Evolutionary conservation across 2,329 filamentous ascomycete species (phyloP).

Genomic region (Fusarium sp.): DNA sequence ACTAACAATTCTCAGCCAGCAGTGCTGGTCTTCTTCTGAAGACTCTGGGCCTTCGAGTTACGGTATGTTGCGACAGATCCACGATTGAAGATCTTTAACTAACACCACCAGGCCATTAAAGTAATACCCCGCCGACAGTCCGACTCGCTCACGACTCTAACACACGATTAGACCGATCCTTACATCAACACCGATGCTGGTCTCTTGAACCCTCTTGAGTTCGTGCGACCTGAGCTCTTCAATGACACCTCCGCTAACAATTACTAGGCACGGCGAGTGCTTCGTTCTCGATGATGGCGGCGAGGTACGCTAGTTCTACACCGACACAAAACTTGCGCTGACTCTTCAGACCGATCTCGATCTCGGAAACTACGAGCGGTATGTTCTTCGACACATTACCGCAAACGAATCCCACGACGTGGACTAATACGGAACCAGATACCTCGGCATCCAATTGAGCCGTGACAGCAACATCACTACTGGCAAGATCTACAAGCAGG

Average conservation of each 20-base stretch:
- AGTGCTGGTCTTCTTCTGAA: slow-evolving; percentile 78
- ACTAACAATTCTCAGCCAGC: slow-evolving; percentile 35
- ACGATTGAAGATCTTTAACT: not conserved
- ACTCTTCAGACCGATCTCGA: slow-evolving; percentile 60
- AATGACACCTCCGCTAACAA: slow-evolving; percentile 6
- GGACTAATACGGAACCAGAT: slow-evolving; percentile 50
- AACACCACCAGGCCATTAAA: slow-evolving; percentile 38
- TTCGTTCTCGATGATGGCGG: slow-evolving; percentile 82
- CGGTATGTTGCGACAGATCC: slow-evolving; percentile 36
- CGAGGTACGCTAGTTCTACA: slow-evolving; percentile 22
- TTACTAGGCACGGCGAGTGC: slow-evolving; percentile 81
- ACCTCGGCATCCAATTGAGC: slow-evolving; percentile 83
- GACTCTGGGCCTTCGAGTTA: slow-evolving; percentile 80
- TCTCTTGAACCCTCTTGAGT: slow-evolving; percentile 49
- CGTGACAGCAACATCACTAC: slow-evolving; percentile 97
- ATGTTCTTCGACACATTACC: slow-evolving; percentile 3
- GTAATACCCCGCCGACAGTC: slow-evolving; percentile 8
- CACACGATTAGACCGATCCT: slow-evolving; percentile 60
- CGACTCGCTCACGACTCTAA: slow-evolving; percentile 5
- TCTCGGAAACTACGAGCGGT: slow-evolving; percentile 67
- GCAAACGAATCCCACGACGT: not conserved
- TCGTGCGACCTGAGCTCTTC: slow-evolving; percentile 14
- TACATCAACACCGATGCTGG: slow-evolving; percentile 57
- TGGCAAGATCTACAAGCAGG: slow-evolving; percentile 92
- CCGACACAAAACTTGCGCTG: not conserved